Percentiles rank a stretch among this genome's conserved stretches.
These are phyloP conservation scores for Fusarium nygamai DNA, from an alignment of 2,329 filamentous ascomycete species.

Conservation along the genomic window DNA sequence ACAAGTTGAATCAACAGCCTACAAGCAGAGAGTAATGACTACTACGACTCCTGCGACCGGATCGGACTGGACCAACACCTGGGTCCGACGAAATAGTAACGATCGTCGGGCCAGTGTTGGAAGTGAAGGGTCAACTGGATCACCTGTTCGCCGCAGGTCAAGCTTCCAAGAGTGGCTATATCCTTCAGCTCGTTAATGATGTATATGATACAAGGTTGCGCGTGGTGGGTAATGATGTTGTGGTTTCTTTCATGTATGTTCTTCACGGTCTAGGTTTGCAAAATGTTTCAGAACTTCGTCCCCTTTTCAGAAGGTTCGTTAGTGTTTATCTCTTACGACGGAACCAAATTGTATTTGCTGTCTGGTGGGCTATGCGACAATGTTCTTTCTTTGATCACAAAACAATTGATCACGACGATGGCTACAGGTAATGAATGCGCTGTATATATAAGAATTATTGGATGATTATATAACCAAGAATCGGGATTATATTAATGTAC, in stretches of 20 bases:
- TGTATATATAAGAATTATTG: too few species aligned
- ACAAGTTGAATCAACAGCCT: background rate
- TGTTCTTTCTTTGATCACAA: background rate
- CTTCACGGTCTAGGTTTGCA: background rate
- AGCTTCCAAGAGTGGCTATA: constrained; percentile 36
- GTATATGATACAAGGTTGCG: too few species aligned
- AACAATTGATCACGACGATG: background rate
- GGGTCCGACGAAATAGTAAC: constrained; percentile 28
- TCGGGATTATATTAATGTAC: constrained; percentile 1
- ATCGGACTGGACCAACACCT: constrained; percentile 26
- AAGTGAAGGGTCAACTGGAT: constrained; percentile 20
- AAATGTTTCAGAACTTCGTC: too few species aligned
- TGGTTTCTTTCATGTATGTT: background rate
- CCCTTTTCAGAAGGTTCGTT: too few species aligned
- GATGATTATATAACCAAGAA: background rate
- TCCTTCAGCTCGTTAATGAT: constrained; percentile 28
- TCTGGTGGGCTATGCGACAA: background rate
- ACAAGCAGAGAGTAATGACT: constrained; percentile 33
- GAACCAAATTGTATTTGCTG: background rate
- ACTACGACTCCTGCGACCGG: constrained; percentile 25
- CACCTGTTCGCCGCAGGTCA: constrained; percentile 24
- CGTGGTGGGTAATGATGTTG: too few species aligned
- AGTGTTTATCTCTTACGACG: background rate
- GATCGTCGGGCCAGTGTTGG: constrained; percentile 24
- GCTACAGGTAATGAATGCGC: background rate